These are phyloP conservation scores for Dorcoceras hygrometricum DNA, from an alignment of 257 asterid genomes.

Conservation along the genomic window DNA sequence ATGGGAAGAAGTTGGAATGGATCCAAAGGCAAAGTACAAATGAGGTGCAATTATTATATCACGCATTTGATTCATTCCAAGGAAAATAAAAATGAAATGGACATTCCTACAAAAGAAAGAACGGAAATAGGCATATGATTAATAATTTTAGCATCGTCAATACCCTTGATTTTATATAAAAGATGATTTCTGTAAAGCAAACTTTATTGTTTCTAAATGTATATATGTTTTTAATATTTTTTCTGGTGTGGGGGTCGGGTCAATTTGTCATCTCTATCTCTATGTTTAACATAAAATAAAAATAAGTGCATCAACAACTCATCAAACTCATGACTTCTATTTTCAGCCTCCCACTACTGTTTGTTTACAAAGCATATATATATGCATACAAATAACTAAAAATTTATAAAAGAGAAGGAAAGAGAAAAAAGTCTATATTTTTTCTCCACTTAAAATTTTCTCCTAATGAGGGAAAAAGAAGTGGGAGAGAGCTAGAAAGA, in stretches of 20 bases:
- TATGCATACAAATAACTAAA: neutral
- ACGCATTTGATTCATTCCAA: constrained; percentile 42
- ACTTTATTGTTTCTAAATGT: neutral
- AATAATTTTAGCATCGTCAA: constrained; percentile 18
- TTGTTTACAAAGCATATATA: constrained; percentile 15
- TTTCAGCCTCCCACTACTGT: constrained; percentile 15
- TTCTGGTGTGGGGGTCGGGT: no score
- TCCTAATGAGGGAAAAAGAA: neutral
- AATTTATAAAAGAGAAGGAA: constrained; percentile 19
- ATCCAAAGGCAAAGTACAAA: constrained; percentile 65
- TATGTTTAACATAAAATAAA: constrained; percentile 9
- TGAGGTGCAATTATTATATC: constrained; percentile 47
- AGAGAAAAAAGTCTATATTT: constrained; percentile 26
- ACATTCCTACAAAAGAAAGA: constrained; percentile 13
- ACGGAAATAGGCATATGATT: constrained; percentile 34
- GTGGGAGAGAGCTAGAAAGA: neutral
- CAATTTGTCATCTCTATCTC: neutral
- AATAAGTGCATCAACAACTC: constrained; percentile 26
- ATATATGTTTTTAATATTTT: no score
- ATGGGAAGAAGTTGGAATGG: constrained; percentile 37
- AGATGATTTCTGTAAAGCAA: constrained; percentile 10
- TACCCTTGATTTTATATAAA: neutral
- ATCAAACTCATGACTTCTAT: constrained; percentile 27
- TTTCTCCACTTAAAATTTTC: constrained; percentile 20
- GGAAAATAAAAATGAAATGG: constrained; percentile 5